Evolutionary conservation across 2,329 filamentous ascomycete genomes (phyloP), one percentile per base, ranked within the genome.

Genomic region (Aspergillus sp.): DNA sequence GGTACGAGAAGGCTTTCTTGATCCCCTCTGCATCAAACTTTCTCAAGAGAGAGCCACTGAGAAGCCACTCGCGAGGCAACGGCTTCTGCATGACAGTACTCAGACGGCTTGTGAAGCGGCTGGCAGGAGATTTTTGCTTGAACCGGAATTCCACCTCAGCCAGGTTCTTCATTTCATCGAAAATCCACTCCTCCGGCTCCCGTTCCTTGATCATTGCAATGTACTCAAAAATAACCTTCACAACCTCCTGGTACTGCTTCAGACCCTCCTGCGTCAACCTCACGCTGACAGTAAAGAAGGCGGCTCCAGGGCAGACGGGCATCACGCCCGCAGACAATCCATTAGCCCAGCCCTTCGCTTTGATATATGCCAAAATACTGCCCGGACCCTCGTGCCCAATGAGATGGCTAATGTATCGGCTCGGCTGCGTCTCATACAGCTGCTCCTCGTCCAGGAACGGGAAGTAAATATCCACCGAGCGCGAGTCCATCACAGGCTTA

Each of bases 141-240:
- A 96, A 99, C 67, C 91, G 91, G 83, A 99, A 99, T 69, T 96
- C 91, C 13, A 98, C 92, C 68, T 98, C 93, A 49, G 91, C 89
- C 80, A 98, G 88, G 41, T 89, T 89, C 77, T 93, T 94, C 76
- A 95, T 91, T 78, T 99, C 95, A 34, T 96, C 87, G 62, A 95
- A 93, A 61, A 98, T 93, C 95, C 95, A 98, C 74, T 96, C 84
- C 68, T 96, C 90, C 0, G 94, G 93, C 5, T 90, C 86, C 2
- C 85, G 84, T 70, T 96, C 91, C 65, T 88, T 88, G 59, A 99
- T 85, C 75, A 99, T 86, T 11, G 92, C 88, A 65, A 98, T 88
- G 71, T 99, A 99, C 74, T 96, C 90, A 80, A 97, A 97, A 64
- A 97, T 85, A 31, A 89, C 86, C 76, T 93, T 93, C 65, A 90